These are phyloP conservation scores for Komagataella populi DNA, from an alignment of 805 yeast genomes.

Conservation along the genomic window DNA sequence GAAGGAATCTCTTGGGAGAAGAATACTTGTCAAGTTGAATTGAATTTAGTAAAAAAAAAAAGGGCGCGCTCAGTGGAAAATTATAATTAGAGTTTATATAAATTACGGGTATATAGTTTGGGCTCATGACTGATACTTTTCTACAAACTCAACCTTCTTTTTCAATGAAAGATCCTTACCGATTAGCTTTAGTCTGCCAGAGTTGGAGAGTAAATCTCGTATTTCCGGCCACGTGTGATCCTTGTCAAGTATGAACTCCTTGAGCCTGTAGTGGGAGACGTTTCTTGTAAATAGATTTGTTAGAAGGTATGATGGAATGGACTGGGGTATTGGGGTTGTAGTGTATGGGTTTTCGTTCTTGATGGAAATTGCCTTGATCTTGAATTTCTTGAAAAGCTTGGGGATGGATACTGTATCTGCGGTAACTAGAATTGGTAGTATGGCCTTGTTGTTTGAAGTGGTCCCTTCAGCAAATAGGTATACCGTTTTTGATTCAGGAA, in stretches of 20 bases:
- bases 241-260: slow-evolving; percentile 7
- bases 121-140: slow-evolving; percentile 9
- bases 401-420: slow-evolving; percentile 8
- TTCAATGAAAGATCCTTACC: slow-evolving; percentile 27
- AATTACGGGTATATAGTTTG: background rate
- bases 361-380: slow-evolving; percentile 22
- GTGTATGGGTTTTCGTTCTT: slow-evolving; percentile 24
- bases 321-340: slow-evolving; percentile 18
- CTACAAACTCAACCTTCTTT: slow-evolving; percentile 30
- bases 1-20: background rate
- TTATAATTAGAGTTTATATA: too few species aligned
- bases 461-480: slow-evolving; percentile 72
- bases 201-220: slow-evolving; percentile 20
- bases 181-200: slow-evolving; percentile 35
- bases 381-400: slow-evolving; percentile 7
- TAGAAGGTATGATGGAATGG: slow-evolving; percentile 5
- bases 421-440: slow-evolving; percentile 38
- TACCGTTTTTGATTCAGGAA: slow-evolving; percentile 25
- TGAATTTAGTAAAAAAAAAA: background rate
- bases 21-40: background rate
- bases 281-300: slow-evolving; percentile 2
- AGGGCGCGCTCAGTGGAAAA: background rate
- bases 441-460: slow-evolving; percentile 68
- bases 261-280: slow-evolving; percentile 9
- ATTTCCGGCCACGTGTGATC: slow-evolving; percentile 3